Conservation (phyloP, 257 asterid species). For the Nemophila menziesii region DNA sequence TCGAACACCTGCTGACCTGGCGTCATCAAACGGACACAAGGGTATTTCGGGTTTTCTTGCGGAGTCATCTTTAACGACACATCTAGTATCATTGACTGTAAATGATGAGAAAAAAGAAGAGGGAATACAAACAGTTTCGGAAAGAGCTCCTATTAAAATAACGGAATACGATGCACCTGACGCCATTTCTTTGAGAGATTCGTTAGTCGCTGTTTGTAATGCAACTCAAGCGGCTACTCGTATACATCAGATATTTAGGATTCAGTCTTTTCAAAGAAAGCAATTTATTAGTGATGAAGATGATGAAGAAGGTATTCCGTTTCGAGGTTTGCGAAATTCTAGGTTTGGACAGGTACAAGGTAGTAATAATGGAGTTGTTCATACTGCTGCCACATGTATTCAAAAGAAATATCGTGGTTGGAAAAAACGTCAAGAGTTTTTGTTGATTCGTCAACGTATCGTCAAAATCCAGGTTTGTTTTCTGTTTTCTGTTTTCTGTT, state of each 20-base stretch:
- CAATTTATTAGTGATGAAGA: constrained; percentile 31
- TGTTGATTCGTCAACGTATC: constrained; percentile 61
- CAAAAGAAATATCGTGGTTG: constrained; percentile 96
- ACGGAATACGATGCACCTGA: constrained; percentile 63
- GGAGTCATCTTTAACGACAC: constrained; percentile 61
- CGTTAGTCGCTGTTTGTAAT: constrained; percentile 84
- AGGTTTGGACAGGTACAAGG: constrained; percentile 46
- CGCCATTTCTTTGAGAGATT: constrained; percentile 67
- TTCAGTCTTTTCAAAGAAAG: constrained; percentile 85
- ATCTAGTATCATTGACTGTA: constrained; percentile 50
- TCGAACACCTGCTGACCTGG: constrained; percentile 85
- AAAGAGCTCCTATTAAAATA: constrained; percentile 56
- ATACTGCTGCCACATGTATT: constrained; percentile 70
- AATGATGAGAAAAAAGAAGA: constrained; percentile 36
- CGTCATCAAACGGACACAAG: constrained; percentile 80
- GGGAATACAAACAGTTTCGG: constrained; percentile 51
- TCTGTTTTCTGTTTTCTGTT: constrained; percentile 13
- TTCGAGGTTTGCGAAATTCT: constrained; percentile 42
- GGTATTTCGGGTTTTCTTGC: constrained; percentile 95
- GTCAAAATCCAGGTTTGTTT: constrained; percentile 82
- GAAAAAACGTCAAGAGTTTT: constrained; percentile 71
- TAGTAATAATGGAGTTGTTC: no score
- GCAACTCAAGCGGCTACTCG: constrained; percentile 95
- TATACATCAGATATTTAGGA: constrained; percentile 70
- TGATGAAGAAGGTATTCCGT: constrained; percentile 51